Conservation (phyloP, 805 yeast species). For the Teunomyces pallodes region DNA sequence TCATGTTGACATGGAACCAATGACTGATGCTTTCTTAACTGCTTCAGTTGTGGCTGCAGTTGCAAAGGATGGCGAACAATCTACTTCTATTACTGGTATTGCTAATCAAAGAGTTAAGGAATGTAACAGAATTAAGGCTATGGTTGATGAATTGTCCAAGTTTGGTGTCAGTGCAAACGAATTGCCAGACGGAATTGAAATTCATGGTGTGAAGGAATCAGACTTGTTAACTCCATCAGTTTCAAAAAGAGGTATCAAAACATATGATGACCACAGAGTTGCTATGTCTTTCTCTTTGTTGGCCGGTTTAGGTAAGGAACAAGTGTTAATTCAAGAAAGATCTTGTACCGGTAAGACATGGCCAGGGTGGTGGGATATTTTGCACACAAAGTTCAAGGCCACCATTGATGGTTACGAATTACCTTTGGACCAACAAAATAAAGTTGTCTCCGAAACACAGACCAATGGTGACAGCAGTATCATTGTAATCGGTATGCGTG, state of each 20-base stretch:
- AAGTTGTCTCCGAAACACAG: constrained; percentile 16
- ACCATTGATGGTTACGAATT: constrained; percentile 71
- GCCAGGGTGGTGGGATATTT: constrained; percentile 99
- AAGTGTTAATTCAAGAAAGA: constrained; percentile 79
- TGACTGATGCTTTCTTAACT: constrained; percentile 98
- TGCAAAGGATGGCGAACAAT: constrained; percentile 48
- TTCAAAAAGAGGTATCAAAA: constrained; percentile 56
- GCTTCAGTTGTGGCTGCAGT: constrained; percentile 97
- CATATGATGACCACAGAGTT: constrained; percentile 96
- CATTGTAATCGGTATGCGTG: constrained; percentile 94
- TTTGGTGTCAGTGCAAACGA: constrained; percentile 87
- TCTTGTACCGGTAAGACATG: constrained; percentile 95
- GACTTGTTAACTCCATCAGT: constrained; percentile 53
- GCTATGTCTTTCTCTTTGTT: constrained; percentile 95
- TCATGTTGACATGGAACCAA: constrained; percentile 95
- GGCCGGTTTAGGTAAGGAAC: constrained; percentile 65
- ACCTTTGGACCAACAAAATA: constrained; percentile 16
- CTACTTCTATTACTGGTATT: constrained; percentile 87
- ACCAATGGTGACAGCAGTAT: constrained; percentile 54
- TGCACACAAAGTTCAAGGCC: constrained; percentile 66
- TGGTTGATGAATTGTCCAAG: constrained; percentile 83
- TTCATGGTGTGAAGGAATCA: constrained; percentile 61
- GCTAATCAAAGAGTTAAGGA: constrained; percentile 98
- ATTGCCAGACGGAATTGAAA: constrained; percentile 87
- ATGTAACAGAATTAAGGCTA: constrained; percentile 93